Conservation (phyloP, 2,329 filamentous ascomycete species). For the Apiospora pterosperma region DNA sequence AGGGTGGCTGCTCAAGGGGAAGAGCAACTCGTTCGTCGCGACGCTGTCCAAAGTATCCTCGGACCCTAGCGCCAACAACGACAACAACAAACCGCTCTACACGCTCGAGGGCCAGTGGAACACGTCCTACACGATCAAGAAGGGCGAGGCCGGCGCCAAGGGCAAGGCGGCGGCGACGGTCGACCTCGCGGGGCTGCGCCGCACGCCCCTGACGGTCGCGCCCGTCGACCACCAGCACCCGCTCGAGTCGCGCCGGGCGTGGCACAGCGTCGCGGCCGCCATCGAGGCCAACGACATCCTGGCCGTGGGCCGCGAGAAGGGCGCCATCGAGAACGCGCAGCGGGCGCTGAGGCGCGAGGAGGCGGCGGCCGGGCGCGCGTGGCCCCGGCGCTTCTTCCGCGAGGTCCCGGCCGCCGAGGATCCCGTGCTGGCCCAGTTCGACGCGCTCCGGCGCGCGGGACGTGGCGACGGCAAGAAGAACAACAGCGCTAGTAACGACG, state of each 20-base stretch:
- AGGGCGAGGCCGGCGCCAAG: slow-evolving; percentile 28
- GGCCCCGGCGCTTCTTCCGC: slow-evolving; percentile 22
- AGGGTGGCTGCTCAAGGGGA: slow-evolving; percentile 83
- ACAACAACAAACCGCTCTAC: slow-evolving; percentile 73
- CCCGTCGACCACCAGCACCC: slow-evolving; percentile 78
- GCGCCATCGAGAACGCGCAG: slow-evolving; percentile 86
- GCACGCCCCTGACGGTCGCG: slow-evolving; percentile 67
- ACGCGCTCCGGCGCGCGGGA: slow-evolving; percentile 7
- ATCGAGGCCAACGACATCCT: slow-evolving; percentile 85
- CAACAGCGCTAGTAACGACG: background rate
- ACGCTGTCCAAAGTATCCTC: slow-evolving; percentile 57
- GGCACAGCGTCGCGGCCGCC: slow-evolving; percentile 78
- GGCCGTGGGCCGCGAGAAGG: slow-evolving; percentile 72
- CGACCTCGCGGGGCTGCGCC: slow-evolving; percentile 52
- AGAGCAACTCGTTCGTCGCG: slow-evolving; percentile 88
- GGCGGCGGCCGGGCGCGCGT: slow-evolving; percentile 15
- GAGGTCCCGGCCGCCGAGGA: slow-evolving; percentile 11
- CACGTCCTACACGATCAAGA: slow-evolving; percentile 73
- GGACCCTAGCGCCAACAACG: slow-evolving; percentile 46
- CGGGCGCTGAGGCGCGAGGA: slow-evolving; percentile 35
- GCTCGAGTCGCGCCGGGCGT: slow-evolving; percentile 83
- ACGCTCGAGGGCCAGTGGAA: slow-evolving; percentile 91
- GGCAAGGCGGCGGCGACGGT: slow-evolving; percentile 54
- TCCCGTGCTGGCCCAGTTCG: slow-evolving; percentile 15
- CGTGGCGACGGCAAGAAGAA: background rate